phyloP scores from a whole-genome alignment of 2,329 filamentous ascomycete species.

The Thielaviopsis musarum region DNA sequence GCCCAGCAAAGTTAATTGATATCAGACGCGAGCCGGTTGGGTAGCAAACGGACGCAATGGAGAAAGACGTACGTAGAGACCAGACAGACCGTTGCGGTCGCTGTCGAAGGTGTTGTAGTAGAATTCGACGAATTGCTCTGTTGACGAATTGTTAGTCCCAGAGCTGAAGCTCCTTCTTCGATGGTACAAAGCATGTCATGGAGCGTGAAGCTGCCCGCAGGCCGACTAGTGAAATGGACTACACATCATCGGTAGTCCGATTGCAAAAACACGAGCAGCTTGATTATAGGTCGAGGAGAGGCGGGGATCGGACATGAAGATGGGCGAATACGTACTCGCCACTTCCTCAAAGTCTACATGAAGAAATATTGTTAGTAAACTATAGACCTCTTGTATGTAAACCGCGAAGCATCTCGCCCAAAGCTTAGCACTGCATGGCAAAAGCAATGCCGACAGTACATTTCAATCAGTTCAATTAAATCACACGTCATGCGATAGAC shows the following conservation, averaged over 20 bases:
- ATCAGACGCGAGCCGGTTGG: too few species aligned
- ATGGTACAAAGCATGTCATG: too few species aligned
- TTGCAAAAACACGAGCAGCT: background rate
- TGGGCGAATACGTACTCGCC: constrained; percentile 26
- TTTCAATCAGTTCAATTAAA: background rate
- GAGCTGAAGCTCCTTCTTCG: background rate
- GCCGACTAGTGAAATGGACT: background rate
- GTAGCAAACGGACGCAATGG: too few species aligned
- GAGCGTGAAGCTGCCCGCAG: background rate
- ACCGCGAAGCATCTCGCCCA: background rate
- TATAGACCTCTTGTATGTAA: background rate
- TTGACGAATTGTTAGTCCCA: background rate
- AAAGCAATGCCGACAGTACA: background rate
- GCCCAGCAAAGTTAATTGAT: too few species aligned
- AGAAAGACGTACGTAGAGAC: constrained; percentile 60
- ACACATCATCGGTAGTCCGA: background rate
- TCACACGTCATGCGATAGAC: background rate
- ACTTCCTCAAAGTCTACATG: constrained; percentile 27
- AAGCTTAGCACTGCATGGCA: background rate
- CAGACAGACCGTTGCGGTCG: constrained; percentile 45
- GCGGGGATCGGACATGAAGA: background rate
- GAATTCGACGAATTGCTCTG: constrained; percentile 75
- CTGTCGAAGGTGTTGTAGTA: constrained; percentile 82
- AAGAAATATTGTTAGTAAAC: constrained; percentile 7
- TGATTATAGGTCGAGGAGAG: background rate